A percentile compares a stretch with the other conserved stretches of the same genome.
Conservation (phyloP, 176 grass and related monocot species). For the Ampelocalamus luodianensis region DNA sequence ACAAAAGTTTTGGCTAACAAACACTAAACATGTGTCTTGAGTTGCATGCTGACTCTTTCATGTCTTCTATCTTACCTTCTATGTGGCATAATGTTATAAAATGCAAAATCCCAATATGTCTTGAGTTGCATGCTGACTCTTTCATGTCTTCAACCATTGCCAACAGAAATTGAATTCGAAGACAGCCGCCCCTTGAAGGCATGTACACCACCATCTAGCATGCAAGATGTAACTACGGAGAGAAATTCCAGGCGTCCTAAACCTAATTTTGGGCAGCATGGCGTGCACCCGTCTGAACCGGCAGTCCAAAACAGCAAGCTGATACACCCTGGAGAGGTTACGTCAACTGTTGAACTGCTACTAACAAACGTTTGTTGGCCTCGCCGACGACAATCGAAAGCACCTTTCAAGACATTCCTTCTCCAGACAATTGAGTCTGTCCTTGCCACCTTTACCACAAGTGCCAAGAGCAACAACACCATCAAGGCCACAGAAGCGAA, state of each 20-base stretch:
- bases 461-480: slow-evolving; percentile 6
- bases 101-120: background rate
- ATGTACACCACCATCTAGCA: slow-evolving; percentile 3
- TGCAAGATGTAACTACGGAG: background rate
- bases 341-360: slow-evolving; percentile 67
- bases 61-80: background rate
- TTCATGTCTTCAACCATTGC: background rate
- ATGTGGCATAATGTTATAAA: background rate
- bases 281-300: background rate
- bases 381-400: background rate
- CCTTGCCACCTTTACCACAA: slow-evolving; percentile 27
- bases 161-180: slow-evolving; percentile 32
- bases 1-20: background rate
- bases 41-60: no score
- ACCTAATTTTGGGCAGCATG: slow-evolving; percentile 6
- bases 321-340: slow-evolving; percentile 4
- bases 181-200: slow-evolving; percentile 3
- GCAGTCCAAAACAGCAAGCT: slow-evolving; percentile 38
- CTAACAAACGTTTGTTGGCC: slow-evolving; percentile 44
- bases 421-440: slow-evolving; percentile 39
- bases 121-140: slow-evolving; percentile 8
- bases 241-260: slow-evolving; percentile 13
- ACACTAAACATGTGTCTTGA: background rate
- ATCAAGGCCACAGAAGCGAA: slow-evolving; percentile 26
- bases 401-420: slow-evolving; percentile 52